Conservation (phyloP, 768 basidiomycete genomes). For the Omphalotus guepiniiformis region DNA sequence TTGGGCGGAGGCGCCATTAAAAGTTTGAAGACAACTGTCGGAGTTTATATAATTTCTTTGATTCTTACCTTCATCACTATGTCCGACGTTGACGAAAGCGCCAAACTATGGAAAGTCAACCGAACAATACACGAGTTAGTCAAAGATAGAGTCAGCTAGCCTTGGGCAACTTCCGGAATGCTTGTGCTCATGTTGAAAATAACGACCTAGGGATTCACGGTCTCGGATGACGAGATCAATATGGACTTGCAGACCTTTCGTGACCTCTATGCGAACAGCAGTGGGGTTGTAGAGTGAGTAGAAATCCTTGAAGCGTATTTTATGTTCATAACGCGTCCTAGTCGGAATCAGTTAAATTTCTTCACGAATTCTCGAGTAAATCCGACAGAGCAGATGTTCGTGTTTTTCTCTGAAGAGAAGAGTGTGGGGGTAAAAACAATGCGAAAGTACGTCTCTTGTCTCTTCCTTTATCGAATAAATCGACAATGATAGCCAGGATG, state of each 20-base stretch:
- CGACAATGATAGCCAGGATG: conserved; percentile 48
- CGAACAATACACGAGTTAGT: conserved; percentile 96
- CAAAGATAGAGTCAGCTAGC: conserved; percentile 74
- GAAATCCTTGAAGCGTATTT: background rate
- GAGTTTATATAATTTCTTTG: conserved; percentile 34
- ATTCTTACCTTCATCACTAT: conserved; percentile 37
- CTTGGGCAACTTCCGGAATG: conserved; percentile 5
- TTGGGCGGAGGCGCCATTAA: conserved; percentile 42
- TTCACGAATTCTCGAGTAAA: conserved; percentile 72
- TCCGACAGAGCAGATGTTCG: conserved; percentile 76
- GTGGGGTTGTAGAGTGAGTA: conserved; percentile 83
- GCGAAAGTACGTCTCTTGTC: conserved; percentile 69
- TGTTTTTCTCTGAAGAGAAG: conserved; percentile 94
- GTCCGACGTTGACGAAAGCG: conserved; percentile 74
- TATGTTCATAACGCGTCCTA: conserved; percentile 27
- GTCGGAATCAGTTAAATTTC: conserved; percentile 88
- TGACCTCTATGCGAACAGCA: conserved; percentile 61
- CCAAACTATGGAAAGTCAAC: conserved; percentile 94
- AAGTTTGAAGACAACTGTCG: conserved; percentile 25
- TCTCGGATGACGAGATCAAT: conserved; percentile 90
- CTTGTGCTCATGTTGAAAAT: conserved; percentile 21
- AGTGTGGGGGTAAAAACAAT: conserved; percentile 97
- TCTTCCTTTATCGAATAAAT: background rate
- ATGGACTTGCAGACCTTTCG: conserved; percentile 84
- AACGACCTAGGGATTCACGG: conserved; percentile 75